phyloP scores from a whole-genome alignment of 78 protist genomes.

The Protostelium mycophagum region DNA sequence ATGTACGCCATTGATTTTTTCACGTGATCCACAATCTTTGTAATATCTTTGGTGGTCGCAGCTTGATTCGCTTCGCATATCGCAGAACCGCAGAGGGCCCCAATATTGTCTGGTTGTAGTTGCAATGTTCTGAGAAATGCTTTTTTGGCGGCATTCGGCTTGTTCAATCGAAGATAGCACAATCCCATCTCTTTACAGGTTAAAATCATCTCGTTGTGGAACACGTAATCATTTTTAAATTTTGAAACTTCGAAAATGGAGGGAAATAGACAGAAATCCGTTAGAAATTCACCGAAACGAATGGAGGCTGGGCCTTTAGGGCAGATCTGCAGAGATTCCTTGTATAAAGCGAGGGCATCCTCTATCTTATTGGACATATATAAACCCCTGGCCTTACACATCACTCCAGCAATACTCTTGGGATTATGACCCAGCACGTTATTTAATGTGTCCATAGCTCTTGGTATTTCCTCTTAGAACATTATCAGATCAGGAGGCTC shows the following conservation, averaged over 20 bases:
- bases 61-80: conserved; percentile 13
- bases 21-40: not conserved
- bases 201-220: no score
- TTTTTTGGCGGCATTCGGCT: conserved; percentile 23
- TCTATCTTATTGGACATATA: not conserved
- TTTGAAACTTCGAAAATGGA: no score
- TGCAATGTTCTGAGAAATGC: conserved; percentile 41
- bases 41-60: not conserved
- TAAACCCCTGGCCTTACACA: not conserved
- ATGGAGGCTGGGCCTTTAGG: conserved; percentile 1
- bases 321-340: not conserved
- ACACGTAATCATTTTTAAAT: no score
- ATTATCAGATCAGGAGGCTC: not conserved
- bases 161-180: conserved; percentile 39
- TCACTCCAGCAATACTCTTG: not conserved
- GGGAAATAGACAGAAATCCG: no score
- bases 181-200: conserved; percentile 15
- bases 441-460: not conserved
- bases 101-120: conserved; percentile 50
- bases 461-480: not conserved
- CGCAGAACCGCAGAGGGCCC: conserved; percentile 42
- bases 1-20: not conserved
- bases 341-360: conserved; percentile 15
- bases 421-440: not conserved
- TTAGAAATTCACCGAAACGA: not conserved